Percentiles rank a stretch among this genome's conserved stretches.
Conservation (phyloP, 306 rosid genomes). For the Spatholobus suberectus region DNA sequence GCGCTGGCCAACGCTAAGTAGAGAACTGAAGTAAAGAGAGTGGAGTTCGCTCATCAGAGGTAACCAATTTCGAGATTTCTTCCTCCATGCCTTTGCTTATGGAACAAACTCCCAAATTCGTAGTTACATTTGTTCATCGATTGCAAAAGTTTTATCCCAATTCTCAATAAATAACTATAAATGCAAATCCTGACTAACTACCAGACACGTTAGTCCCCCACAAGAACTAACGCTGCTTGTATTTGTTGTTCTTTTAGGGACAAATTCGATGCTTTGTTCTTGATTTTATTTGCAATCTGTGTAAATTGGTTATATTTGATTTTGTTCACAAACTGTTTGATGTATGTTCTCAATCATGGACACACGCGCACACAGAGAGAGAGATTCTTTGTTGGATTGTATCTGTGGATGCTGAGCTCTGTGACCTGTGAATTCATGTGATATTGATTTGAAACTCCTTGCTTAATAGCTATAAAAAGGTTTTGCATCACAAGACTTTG, state of each 20-base stretch:
- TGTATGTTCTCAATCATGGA: background rate
- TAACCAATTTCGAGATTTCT: too few species aligned
- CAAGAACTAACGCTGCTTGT: background rate
- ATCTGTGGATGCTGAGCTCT: background rate
- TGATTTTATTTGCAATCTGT: background rate
- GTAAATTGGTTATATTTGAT: background rate
- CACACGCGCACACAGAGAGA: background rate
- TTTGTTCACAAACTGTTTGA: background rate
- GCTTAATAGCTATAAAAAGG: background rate
- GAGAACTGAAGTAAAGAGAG: too few species aligned
- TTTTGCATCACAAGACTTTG: background rate
- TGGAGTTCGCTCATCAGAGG: too few species aligned
- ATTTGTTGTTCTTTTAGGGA: background rate
- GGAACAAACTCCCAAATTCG: too few species aligned
- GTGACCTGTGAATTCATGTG: background rate
- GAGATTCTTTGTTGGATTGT: background rate
- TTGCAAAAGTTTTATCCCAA: too few species aligned
- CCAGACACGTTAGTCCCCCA: background rate
- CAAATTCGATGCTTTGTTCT: background rate
- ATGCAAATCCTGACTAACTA: too few species aligned
- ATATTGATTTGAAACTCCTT: background rate
- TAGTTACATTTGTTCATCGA: too few species aligned
- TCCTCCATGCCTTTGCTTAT: too few species aligned
- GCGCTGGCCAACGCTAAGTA: too few species aligned
- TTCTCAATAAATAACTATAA: too few species aligned